These are phyloP conservation scores for Penicillium sp. DNA, from an alignment of 2,329 filamentous ascomycete genomes.

Conservation along the genomic window DNA sequence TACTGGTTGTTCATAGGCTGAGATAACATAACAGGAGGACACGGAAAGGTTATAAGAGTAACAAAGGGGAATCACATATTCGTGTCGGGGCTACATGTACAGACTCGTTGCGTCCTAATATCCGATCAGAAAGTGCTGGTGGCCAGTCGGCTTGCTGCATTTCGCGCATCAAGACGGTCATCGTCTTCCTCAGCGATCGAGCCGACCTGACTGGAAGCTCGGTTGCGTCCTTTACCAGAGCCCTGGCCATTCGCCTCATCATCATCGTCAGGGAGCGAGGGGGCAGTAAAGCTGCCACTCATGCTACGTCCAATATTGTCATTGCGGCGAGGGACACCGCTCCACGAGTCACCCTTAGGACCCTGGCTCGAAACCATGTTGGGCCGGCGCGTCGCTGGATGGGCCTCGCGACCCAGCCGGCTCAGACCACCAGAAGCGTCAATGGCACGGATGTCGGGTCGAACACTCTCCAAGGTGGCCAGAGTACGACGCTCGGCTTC, in stretches of 20 bases:
- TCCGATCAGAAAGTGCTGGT: slow-evolving; percentile 78
- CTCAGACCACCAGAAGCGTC: slow-evolving; percentile 87
- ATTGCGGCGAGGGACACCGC: slow-evolving; percentile 78
- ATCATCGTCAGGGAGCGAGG: slow-evolving; percentile 58
- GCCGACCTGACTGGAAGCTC: slow-evolving; percentile 46
- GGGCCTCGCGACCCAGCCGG: slow-evolving; percentile 81
- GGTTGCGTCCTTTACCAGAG: slow-evolving; percentile 45
- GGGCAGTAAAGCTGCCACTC: slow-evolving; percentile 67
- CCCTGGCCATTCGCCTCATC: slow-evolving; percentile 52
- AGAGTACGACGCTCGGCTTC: slow-evolving; percentile 90
- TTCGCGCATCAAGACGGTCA: slow-evolving; percentile 90
- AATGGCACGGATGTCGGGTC: slow-evolving; percentile 88
- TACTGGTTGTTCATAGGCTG: slow-evolving; percentile 4
- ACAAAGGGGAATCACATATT: slow-evolving; percentile 33
- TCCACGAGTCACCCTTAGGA: slow-evolving; percentile 98
- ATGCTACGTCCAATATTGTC: slow-evolving; percentile 76
- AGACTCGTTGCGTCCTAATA: slow-evolving; percentile 17
- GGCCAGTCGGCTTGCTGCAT: slow-evolving; percentile 88
- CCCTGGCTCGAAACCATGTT: slow-evolving; percentile 86
- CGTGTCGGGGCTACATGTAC: slow-evolving; percentile 36
- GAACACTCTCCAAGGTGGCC: slow-evolving; percentile 86
- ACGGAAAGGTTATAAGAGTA: slow-evolving; percentile 14
- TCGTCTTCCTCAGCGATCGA: slow-evolving; percentile 60
- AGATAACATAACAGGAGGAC: slow-evolving; percentile 26
- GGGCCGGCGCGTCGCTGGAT: slow-evolving; percentile 69